A percentile compares a stretch with the other conserved stretches of the same genome.
Evolutionary conservation across 352 stramenopile genomes (phyloP).

Genomic region (Bremia lactucae): DNA sequence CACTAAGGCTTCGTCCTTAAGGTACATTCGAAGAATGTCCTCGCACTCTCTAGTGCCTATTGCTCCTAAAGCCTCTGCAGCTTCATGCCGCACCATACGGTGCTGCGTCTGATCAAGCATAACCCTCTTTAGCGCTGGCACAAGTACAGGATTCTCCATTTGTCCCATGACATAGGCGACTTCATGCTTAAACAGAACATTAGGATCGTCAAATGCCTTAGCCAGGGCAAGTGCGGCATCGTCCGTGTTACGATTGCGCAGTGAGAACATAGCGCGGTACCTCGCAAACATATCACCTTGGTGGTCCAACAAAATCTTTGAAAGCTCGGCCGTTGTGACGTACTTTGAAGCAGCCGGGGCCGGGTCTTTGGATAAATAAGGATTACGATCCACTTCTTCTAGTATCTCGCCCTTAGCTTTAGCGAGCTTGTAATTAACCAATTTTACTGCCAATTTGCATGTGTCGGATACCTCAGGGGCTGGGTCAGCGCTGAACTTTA

Average conservation of each 20-base stretch:
- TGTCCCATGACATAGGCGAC: conserved; percentile 92
- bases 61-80: conserved; percentile 92
- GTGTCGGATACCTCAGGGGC: conserved; percentile 91
- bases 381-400: conserved; percentile 70
- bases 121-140: conserved; percentile 83
- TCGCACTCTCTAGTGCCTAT: conserved; percentile 91
- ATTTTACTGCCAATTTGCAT: conserved; percentile 86
- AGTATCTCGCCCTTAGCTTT: conserved; percentile 35
- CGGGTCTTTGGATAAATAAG: conserved; percentile 94
- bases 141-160: conserved; percentile 82
- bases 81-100: conserved; percentile 96
- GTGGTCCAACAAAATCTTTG: conserved; percentile 81
- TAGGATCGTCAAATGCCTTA: conserved; percentile 65
- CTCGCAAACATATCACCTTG: conserved; percentile 82
- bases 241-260: conserved; percentile 92
- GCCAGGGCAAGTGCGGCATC: conserved; percentile 75
- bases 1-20: conserved; percentile 71
- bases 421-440: conserved; percentile 87
- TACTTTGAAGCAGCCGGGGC: conserved; percentile 78
- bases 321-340: conserved; percentile 69
- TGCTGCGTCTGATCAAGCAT: conserved; percentile 88
- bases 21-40: conserved; percentile 70
- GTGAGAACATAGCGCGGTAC: conserved; percentile 97
- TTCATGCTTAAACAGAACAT: conserved; percentile 84
- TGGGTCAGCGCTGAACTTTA: conserved; percentile 72